Evolutionary conservation across 164 flowering plant genomes (phyloP), one percentile per base, ranked within the genome.

Genomic region (Stephania yunnanensis): DNA sequence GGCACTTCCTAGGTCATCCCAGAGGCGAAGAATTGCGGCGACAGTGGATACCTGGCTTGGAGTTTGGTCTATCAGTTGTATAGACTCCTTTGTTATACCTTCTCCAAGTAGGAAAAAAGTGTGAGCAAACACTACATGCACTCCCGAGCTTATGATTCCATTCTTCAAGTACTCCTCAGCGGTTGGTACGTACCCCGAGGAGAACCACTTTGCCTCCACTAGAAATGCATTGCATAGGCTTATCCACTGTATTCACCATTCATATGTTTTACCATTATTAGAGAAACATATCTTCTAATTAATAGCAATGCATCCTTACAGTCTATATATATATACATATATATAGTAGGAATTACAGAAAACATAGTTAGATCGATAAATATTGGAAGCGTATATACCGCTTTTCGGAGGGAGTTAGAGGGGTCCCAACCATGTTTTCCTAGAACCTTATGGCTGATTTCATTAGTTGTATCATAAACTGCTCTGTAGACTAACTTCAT

Each of bases 1-100:
- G 25, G 91, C 88, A 77, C 82, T 84, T 79, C 88, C 91, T 63
- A 90, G 71, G 72, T 90, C 93, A 77, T 90, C 90, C 86, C 87
- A 87, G 25, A 88, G 87, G 10, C 91, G 86, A 50, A 89, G 86
- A 72, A 89, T 85, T 5, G 83, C 64, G 3, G 88, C 88, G 0
- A 81, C 46, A 11, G 79, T 81, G 3, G 87, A 77, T 1, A 83
- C 66, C 6, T 85, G 80, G 19, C 30, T 64, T 3, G 86, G 82
- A 12, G 25, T 70, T 13, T 52, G 69, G 2, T 83, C 81, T 61
- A 84, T 15, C 17, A 55, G 74, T 4, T 78, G 53, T 19, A 81
- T 73, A 73, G 6, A 76, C 53, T 80, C 71, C 9, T 68, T 46
- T 15, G 74, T 83, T n/a, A 77, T 63, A 0, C 81, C 77, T 20